Evolutionary conservation across 2,329 filamentous ascomycete genomes (phyloP).

Genomic region (Waltergamsia citrina): DNA sequence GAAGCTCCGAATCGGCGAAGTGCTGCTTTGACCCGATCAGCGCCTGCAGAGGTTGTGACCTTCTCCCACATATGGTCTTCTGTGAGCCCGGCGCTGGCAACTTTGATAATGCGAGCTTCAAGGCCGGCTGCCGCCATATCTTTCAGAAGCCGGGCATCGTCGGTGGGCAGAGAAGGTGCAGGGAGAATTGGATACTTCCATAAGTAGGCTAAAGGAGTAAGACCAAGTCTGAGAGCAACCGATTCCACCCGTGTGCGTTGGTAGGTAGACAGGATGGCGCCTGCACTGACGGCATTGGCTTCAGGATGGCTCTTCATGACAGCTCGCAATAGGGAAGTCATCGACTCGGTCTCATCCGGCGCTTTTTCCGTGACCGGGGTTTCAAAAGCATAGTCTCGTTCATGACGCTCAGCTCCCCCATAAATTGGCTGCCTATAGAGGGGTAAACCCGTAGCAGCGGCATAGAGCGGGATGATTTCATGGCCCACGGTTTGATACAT

Average conservation of each 20-base stretch:
- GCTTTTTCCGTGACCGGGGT: conserved; percentile 9
- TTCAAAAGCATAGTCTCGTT: conserved; percentile 55
- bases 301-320: conserved; percentile 64
- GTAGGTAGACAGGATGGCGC: conserved; percentile 90
- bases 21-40: conserved; percentile 36
- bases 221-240: conserved; percentile 72
- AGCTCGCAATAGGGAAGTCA: conserved; percentile 63
- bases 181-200: conserved; percentile 85
- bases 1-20: conserved; percentile 58
- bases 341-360: conserved; percentile 82
- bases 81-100: conserved; percentile 82
- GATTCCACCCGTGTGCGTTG: conserved; percentile 94
- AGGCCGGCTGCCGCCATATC: conserved; percentile 75
- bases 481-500: conserved; percentile 99
- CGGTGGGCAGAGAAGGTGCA: conserved; percentile 21
- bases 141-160: conserved; percentile 53
- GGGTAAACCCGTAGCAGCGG: conserved; percentile 67
- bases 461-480: conserved; percentile 76
- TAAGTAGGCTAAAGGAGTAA: conserved; percentile 75
- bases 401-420: conserved; percentile 61
- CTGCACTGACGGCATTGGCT: conserved; percentile 79
- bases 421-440: conserved; percentile 72
- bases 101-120: conserved; percentile 89
- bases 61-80: conserved; percentile 73
- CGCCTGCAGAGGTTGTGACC: conserved; percentile 50